Conservation (phyloP, 1,284 basidiomycete genomes). For the Tilletia walkeri region DNA sequence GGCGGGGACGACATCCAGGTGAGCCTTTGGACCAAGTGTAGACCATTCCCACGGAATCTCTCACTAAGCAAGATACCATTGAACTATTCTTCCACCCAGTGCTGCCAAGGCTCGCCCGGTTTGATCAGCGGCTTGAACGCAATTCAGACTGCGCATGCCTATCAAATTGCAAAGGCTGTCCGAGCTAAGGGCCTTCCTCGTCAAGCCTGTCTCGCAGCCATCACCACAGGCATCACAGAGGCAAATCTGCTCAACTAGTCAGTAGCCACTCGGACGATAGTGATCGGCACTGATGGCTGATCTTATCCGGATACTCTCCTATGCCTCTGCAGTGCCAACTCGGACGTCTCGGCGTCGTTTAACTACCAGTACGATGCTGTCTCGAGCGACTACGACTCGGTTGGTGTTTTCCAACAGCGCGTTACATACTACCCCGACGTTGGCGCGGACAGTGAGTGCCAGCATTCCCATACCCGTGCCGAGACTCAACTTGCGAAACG, state of each 20-base stretch:
- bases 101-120: neutral
- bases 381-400: conserved; percentile 9
- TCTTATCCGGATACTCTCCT: neutral
- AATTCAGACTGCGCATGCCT: neutral
- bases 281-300: neutral
- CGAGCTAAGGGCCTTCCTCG: neutral
- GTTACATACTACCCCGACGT: conserved; percentile 9
- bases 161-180: neutral
- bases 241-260: conserved; percentile 12
- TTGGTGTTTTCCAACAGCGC: conserved; percentile 6
- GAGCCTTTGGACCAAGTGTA: neutral
- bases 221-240: neutral
- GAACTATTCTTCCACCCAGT: neutral
- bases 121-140: neutral
- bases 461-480: neutral
- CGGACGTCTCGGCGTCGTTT: neutral
- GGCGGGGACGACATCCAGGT: conserved; percentile 4
- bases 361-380: conserved; percentile 14
- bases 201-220: conserved; percentile 2
- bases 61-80: too few species aligned
- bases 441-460: conserved; percentile 1
- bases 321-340: neutral
- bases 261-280: neutral
- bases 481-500: too few species aligned
- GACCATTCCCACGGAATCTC: too few species aligned